These are phyloP conservation scores for Karstenula rhodostoma DNA, from an alignment of 2,329 filamentous ascomycete species.

Conservation along the genomic window DNA sequence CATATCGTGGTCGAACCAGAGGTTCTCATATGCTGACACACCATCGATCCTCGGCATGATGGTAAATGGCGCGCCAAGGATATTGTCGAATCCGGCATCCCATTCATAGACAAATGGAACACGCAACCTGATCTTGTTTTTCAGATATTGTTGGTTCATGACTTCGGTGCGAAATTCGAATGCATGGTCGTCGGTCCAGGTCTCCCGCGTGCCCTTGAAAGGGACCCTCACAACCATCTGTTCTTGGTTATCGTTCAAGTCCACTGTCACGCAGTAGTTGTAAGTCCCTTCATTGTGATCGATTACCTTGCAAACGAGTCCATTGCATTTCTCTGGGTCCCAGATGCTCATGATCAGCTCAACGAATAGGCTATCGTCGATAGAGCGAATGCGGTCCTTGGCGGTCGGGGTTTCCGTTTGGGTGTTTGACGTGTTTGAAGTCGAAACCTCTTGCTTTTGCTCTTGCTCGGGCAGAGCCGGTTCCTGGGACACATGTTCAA, in stretches of 20 bases:
- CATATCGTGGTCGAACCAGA: background rate
- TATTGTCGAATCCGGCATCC: background rate
- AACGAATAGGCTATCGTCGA: background rate
- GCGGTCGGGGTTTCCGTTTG: too few relatives aligned
- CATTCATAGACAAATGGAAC: background rate
- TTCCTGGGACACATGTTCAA: background rate
- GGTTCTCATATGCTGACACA: background rate
- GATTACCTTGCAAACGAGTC: background rate
- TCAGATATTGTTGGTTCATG: background rate
- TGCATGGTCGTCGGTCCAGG: background rate
- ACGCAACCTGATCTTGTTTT: background rate
- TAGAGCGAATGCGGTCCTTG: background rate
- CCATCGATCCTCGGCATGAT: background rate
- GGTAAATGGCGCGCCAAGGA: background rate
- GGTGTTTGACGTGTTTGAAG: background rate
- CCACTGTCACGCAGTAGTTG: background rate
- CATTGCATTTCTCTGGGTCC: background rate
- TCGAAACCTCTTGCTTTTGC: background rate
- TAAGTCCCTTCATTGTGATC: background rate
- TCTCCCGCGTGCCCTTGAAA: background rate
- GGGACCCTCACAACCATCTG: background rate
- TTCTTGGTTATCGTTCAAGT: background rate
- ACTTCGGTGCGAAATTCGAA: background rate
- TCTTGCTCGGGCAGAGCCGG: background rate
- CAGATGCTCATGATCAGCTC: background rate